These are phyloP conservation scores for Geranium rotundifolium DNA, from an alignment of 345 rosid genomes.

Conservation along the genomic window DNA sequence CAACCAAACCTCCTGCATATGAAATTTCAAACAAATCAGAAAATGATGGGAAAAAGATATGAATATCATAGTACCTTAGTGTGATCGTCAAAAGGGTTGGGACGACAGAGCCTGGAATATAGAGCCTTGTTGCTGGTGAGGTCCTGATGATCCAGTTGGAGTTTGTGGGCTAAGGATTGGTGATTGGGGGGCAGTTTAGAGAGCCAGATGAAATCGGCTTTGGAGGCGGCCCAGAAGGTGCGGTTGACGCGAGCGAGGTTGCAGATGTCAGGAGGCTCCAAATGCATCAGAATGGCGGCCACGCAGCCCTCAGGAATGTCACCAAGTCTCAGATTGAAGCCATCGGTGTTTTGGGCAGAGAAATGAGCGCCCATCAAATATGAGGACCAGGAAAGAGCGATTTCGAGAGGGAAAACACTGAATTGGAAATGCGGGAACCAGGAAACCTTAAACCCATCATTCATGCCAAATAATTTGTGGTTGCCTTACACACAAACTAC, in stretches of 20 bases:
- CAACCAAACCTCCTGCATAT: slow-evolving; percentile 22
- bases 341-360: too few species aligned
- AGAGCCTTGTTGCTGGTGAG: slow-evolving; percentile 19
- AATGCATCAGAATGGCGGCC: slow-evolving; percentile 10
- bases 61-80: slow-evolving; percentile 17
- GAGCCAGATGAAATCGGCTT: slow-evolving; percentile 27
- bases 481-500: too few species aligned
- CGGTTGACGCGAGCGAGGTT: slow-evolving; percentile 19
- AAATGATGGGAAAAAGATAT: not conserved
- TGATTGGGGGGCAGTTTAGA: slow-evolving; percentile 28
- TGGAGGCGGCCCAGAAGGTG: slow-evolving; percentile 23
- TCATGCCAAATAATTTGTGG: too few species aligned
- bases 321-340: slow-evolving; percentile 5
- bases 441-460: too few species aligned
- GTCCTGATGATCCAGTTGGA: slow-evolving; percentile 4
- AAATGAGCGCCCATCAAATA: too few species aligned
- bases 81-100: slow-evolving; percentile 20
- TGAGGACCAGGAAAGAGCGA: too few species aligned
- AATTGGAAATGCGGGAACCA: too few species aligned
- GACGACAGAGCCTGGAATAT: slow-evolving; percentile 19
- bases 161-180: slow-evolving; percentile 2
- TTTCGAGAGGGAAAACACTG: too few species aligned
- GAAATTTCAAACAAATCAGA: not conserved
- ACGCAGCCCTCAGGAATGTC: slow-evolving; percentile 32
- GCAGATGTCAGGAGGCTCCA: slow-evolving; percentile 29